Conservation (phyloP, 1,284 basidiomycete species). For the Apiotrichum sp. region DNA sequence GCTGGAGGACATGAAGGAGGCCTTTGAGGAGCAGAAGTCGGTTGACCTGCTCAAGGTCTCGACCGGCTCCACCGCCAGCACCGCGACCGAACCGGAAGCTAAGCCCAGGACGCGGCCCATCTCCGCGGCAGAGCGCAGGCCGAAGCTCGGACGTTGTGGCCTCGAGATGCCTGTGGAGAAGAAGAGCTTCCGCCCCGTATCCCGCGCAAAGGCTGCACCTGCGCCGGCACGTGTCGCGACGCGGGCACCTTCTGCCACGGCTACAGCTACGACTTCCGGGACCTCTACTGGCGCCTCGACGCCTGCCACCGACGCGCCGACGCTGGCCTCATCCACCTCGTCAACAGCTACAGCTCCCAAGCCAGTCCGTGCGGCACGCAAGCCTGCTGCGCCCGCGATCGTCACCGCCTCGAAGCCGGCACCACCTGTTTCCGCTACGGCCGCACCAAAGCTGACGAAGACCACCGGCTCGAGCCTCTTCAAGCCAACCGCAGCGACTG, state of each 20-base stretch:
- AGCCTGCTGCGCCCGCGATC: conserved; percentile 4
- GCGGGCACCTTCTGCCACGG: not conserved
- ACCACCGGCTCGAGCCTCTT: conserved; percentile 3
- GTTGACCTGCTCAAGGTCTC: not conserved
- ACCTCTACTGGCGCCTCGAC: too few relatives aligned
- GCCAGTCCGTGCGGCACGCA: not conserved
- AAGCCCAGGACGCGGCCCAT: not conserved
- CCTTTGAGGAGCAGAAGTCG: not conserved
- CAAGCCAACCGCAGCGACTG: conserved; percentile 18
- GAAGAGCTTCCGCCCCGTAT: conserved; percentile 12
- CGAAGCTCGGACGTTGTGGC: not conserved
- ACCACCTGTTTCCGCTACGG: conserved; percentile 2
- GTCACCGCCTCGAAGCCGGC: conserved; percentile 3
- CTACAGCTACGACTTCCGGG: not conserved
- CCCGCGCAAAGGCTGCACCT: conserved; percentile 8
- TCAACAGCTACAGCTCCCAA: not conserved
- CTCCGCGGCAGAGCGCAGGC: not conserved
- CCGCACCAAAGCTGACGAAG: not conserved
- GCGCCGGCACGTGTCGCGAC: conserved; percentile 13
- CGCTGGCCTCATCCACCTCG: not conserved
- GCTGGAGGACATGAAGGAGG: not conserved
- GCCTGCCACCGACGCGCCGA: too few relatives aligned
- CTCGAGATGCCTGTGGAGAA: conserved; percentile 7
- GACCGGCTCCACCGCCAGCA: not conserved
- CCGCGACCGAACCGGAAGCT: not conserved